These are phyloP conservation scores for Fusarium domesticum DNA, from an alignment of 2,329 filamentous ascomycete species.

Conservation along the genomic window DNA sequence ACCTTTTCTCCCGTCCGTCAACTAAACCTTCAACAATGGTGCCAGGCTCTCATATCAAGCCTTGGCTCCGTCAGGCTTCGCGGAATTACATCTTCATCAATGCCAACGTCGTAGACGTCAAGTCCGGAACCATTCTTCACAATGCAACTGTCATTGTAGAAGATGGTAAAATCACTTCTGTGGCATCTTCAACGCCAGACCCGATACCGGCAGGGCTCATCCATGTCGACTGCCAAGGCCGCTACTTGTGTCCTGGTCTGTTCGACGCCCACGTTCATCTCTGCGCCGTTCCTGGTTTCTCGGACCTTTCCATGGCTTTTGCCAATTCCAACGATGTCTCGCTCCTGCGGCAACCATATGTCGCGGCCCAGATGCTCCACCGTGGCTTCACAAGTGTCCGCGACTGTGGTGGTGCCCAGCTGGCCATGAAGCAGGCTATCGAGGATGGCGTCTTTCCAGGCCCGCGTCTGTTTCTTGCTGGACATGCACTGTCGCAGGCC, in stretches of 20 bases:
- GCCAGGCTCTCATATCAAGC: conserved; percentile 16
- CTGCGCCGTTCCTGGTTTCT: conserved; percentile 30
- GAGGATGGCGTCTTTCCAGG: conserved; percentile 51
- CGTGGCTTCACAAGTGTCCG: conserved; percentile 57
- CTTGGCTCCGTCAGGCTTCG: conserved; percentile 17
- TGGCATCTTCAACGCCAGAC: conserved; percentile 13
- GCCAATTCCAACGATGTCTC: conserved; percentile 36
- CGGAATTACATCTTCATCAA: conserved; percentile 38
- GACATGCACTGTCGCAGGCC: conserved; percentile 53
- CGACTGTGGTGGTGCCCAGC: conserved; percentile 54
- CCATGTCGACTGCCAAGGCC: conserved; percentile 23
- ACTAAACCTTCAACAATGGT: no score
- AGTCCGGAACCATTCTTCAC: conserved; percentile 31
- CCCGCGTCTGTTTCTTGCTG: conserved; percentile 53
- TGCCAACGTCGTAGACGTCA: conserved; percentile 43
- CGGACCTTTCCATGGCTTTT: conserved; percentile 26
- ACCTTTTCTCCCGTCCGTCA: no score
- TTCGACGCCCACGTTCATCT: conserved; percentile 35
- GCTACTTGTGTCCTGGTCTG: conserved; percentile 31
- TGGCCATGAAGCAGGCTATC: conserved; percentile 54
- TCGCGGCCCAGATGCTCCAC: conserved; percentile 47
- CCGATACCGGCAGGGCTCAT: conserved; percentile 1
- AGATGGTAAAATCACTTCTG: conserved; percentile 34
- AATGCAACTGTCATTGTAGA: conserved; percentile 35
- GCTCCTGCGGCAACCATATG: conserved; percentile 45